Evolutionary conservation across 768 basidiomycete species (phyloP), one percentile per base, ranked within the genome.

Genomic region (Rubroboletus satanas): DNA sequence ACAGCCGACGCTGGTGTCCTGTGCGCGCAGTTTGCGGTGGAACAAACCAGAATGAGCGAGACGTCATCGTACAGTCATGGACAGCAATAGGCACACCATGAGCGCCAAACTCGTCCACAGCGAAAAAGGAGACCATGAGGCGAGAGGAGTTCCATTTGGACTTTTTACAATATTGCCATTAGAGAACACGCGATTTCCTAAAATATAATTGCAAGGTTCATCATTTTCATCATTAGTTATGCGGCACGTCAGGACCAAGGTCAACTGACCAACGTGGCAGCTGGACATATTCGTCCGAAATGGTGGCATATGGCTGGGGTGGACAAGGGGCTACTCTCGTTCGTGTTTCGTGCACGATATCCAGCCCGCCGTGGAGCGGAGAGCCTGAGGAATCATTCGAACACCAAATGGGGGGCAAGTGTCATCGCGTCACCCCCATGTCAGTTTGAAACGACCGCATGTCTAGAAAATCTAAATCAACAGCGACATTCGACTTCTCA

Each of bases 291-390:
- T 45, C 43, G 23, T 60, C 48, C 45, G 52, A 49, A 45, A 57
- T 51, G 52, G 54, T 31, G 50, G 37, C 33, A 53, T 23, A 48
- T 17, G 26, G 28, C 46, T 45, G 56, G 33, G 28, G 52, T 45
- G 36, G 39, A 45, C 61, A 52, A 35, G 45, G 39, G 43, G 18
- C 50, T 51, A 28, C 35, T 54, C 49, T 55, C 54, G 35, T 51
- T 52, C 60, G 49, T 66, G 66, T 63, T 61, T 56, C 47, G 45
- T 58, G 62, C 56, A 42, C 41, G 63, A 59, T 60, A 42, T 57
- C 52, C 65, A 61, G 59, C 63, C 54, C 47, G 52, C 51, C 54
- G 44, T 58, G 61, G 59, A 65, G 49, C 46, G 32, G 52, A 54
- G 26, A 51, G 26, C 48, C 21, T 49, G n/a, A 28, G 46, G 37